phyloP scores from a whole-genome alignment of 176 grass and related monocot genomes.

The Eremochloa ophiuroides region DNA sequence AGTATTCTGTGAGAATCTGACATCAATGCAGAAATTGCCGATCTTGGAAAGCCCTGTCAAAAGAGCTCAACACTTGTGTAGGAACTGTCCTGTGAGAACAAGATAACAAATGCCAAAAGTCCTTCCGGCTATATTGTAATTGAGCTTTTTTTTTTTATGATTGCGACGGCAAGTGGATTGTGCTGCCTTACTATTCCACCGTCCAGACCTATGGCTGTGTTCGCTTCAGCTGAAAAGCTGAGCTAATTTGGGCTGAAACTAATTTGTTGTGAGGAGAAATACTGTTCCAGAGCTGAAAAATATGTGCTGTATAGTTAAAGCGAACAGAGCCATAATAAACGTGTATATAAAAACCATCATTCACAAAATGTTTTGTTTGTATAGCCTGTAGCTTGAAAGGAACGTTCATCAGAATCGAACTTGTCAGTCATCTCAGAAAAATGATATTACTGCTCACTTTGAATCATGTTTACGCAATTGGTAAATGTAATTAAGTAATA shows the following conservation, averaged over 20 bases:
- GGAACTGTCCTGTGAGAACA: not conserved
- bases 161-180: not conserved
- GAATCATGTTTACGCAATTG: not conserved
- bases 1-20: not conserved
- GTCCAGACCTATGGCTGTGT: not conserved
- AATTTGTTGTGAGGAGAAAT: too few species aligned
- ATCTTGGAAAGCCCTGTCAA: not conserved
- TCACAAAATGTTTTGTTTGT: not conserved
- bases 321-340: not conserved
- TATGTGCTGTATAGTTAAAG: too few species aligned
- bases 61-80: not conserved
- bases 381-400: not conserved
- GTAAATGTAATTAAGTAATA: too few species aligned
- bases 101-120: too few species aligned
- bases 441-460: not conserved
- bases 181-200: not conserved
- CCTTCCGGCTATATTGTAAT: too few species aligned
- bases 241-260: too few species aligned
- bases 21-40: not conserved
- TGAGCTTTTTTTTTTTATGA: conserved; percentile 7
- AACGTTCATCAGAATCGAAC: not conserved
- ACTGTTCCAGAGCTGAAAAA: too few species aligned
- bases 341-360: not conserved
- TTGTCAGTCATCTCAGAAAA: not conserved
- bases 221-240: too few species aligned